These are phyloP conservation scores for Hymenoscyphus occultus DNA, from an alignment of 2,329 filamentous ascomycete genomes.

Conservation along the genomic window DNA sequence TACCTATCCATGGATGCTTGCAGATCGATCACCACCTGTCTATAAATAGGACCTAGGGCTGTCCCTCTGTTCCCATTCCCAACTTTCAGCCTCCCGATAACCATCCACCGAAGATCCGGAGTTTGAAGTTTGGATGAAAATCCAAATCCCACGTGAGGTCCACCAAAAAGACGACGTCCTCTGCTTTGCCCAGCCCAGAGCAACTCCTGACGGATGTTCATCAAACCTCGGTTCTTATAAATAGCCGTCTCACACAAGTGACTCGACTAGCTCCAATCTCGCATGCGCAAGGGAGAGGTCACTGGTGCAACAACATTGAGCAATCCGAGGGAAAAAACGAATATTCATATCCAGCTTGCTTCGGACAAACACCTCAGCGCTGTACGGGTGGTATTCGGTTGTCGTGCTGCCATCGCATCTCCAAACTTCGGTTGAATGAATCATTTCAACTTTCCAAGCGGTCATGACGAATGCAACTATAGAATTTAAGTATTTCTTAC, in stretches of 20 bases:
- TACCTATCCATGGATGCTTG: background rate
- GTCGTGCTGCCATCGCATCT: no score
- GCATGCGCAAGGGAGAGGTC: background rate
- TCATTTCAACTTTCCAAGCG: no score
- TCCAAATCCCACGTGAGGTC: background rate
- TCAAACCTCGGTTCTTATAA: background rate
- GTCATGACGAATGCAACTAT: no score
- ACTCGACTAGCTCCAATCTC: background rate
- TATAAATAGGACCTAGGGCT: background rate
- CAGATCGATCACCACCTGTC: background rate
- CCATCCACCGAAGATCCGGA: background rate
- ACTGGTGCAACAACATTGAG: background rate
- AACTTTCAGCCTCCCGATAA: background rate
- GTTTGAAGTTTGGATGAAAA: conserved; percentile 3
- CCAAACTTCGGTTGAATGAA: no score
- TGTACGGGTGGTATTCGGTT: no score
- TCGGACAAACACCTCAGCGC: no score
- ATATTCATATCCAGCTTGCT: no score
- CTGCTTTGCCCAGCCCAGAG: background rate
- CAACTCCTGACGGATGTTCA: background rate
- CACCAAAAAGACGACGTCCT: background rate
- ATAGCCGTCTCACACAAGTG: background rate
- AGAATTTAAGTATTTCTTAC: no score
- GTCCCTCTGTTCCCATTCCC: background rate
- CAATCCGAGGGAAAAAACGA: no score